Conservation (phyloP, 2,329 filamentous ascomycete species). For the Fusarium redolens region DNA sequence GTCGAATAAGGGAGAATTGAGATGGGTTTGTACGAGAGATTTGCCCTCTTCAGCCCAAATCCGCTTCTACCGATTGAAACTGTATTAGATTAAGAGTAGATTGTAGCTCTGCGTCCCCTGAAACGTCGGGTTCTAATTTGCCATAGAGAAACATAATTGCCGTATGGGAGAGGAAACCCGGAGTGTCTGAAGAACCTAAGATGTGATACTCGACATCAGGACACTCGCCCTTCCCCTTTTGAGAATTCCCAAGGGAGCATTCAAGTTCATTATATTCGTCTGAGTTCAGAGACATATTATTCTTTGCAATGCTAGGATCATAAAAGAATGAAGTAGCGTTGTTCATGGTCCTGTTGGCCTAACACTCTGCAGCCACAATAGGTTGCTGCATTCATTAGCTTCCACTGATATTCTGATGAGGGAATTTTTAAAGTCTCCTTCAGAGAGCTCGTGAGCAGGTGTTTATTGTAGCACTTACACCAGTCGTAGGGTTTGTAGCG, state of each 20-base stretch:
- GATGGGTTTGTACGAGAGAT: too few relatives aligned
- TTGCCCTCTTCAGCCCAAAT: too few relatives aligned
- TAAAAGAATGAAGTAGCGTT: neutral
- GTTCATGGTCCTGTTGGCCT: rapidly evolving
- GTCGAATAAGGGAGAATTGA: too few relatives aligned
- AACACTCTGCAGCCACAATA: neutral
- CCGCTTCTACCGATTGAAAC: too few relatives aligned
- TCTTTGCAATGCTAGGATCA: neutral
- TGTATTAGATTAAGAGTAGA: too few relatives aligned
- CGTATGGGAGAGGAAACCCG: too few relatives aligned
- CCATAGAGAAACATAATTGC: too few relatives aligned
- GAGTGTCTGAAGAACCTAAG: too few relatives aligned
- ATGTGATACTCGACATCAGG: neutral
- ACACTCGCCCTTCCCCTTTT: neutral
- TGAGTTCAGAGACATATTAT: rapidly evolving
- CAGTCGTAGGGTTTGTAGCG: neutral
- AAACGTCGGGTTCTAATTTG: too few relatives aligned
- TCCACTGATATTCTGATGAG: neutral
- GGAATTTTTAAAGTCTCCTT: neutral
- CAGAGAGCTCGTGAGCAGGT: neutral
- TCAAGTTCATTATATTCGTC: neutral
- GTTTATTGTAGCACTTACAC: neutral
- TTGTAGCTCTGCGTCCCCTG: too few relatives aligned
- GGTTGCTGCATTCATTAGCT: neutral
- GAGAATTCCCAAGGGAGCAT: neutral